Percentiles rank a stretch among this genome's conserved stretches.
phyloP scores from a whole-genome alignment of 2,329 filamentous ascomycete species.

The Colletotrichum falcatum region DNA sequence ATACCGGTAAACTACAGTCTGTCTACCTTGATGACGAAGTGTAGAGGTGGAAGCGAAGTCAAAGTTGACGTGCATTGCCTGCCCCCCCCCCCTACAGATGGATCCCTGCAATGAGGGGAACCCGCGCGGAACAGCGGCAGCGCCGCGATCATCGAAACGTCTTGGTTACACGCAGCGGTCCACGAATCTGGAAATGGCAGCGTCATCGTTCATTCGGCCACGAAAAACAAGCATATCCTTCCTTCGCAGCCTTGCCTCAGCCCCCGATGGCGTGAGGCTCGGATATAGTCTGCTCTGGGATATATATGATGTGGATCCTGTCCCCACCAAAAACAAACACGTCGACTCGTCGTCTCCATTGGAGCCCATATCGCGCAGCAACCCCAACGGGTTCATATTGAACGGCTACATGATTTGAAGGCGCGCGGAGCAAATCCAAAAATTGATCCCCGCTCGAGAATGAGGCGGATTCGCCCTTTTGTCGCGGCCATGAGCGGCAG shows the following conservation, averaged over 20 bases:
- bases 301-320: neutral
- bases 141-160: neutral
- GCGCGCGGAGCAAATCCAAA: neutral
- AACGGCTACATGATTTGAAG: neutral
- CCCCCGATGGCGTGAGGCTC: neutral
- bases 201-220: neutral
- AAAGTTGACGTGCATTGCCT: neutral
- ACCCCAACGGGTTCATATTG: accelerated
- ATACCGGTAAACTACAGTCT: neutral
- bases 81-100: no score
- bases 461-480: neutral
- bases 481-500: neutral
- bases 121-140: neutral
- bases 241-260: neutral
- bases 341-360: neutral
- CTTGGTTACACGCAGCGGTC: neutral
- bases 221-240: conserved; percentile 1
- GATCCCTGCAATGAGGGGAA: neutral
- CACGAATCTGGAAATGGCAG: neutral
- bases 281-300: neutral
- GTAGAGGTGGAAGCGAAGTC: neutral
- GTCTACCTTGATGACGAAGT: neutral
- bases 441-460: conserved; percentile 10
- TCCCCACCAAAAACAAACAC: neutral
- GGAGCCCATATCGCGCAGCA: neutral